Base-by-base conservation (phyloP, 169 alveolate genomes). In the Plasmodium blacklocki region DNA sequence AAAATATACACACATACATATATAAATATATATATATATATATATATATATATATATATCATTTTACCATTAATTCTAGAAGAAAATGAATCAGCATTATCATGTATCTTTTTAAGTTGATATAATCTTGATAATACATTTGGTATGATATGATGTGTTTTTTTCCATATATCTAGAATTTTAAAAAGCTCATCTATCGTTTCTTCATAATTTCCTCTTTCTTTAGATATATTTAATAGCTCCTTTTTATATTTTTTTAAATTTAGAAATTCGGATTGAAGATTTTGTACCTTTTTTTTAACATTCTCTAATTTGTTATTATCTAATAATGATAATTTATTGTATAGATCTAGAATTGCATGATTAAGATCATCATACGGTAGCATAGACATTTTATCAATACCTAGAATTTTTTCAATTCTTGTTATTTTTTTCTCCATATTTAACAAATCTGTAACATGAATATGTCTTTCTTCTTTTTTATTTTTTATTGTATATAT, bases 321-420 rank as follows among this genome's bases (percentile, higher is more conserved):
- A 78, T 92, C 95, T 54, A 92, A 83, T 18, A 92, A 80, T 11
- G 93, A 85, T 60, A 92, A 73, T 74, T 75, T 92, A 75, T 68
- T 89, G 47, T 92, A 88, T 70, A 92, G 70, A 67, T 72, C 89
- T 64, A 89, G 54, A 32, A 92, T 92, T 59, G 95, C 95, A 8
- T 88, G 80, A 60, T 92, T 92, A 23, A 92, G 74, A 50, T 92
- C 95, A 74, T 80, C 87, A 62, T 92, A 92, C 2, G 95, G 95
- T 78, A 92, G 78, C 74, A 85, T 73, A 15, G 93, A 73, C 71
- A 92, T 89, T 71, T 88, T 76, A 21, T 92, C 93, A 18, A 92
- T 66, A 8, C 95, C 95, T 45, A 92, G 70, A 52, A 54, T 73
- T 14, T 92, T 89, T 71, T 92, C 95, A 18, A 92, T 50, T 26